Base-by-base conservation (phyloP, 192 early-diverging fungal genomes). In the Backusella luteola region DNA sequence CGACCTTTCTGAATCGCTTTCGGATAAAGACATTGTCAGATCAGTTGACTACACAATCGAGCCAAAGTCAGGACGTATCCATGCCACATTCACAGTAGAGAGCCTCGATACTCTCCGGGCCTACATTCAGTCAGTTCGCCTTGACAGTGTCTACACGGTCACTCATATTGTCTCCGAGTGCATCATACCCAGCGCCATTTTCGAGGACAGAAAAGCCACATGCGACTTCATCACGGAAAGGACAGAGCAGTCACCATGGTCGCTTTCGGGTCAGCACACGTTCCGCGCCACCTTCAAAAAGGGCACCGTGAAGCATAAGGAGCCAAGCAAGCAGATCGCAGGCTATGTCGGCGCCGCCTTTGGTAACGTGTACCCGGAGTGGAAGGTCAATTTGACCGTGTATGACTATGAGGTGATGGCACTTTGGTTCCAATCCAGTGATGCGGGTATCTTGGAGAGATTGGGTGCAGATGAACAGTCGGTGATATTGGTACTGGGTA, bases 361-460 rank as follows among this genome's bases (percentile, higher is more conserved):
- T 26, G n/a, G 82, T 11, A 36, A 79, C 1, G 26, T 63, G 0
- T 76, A 80, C 73, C 74, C 83, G 3, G 71, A 69, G 0, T 87
- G 85, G 85, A 84, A 76, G 15, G 81, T 84, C 17, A 83, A 87
- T 41, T 44, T 87, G 35, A 84, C 75, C 19, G 35, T 78, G 9
- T 87, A 71, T 77, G 80, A 87, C n/a, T 71, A 79, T 15, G 81
- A 87, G 23, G 56, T 84, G 9, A 68, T 84, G 21, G 83, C 70
- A 3, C 17, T 80, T 6, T 83, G 77, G 81, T 63, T 76, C 29
- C 70, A 76, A 39, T 73, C 71, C 1, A 72, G 11, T 12, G 73
- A 69, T 32, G 8, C 67, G 19, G 15, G 38, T 4, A 34, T 69
- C 0, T 35, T 74, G 21, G 17, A 17, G 11, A 21, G n/a, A 19